Evolutionary conservation across 1,284 basidiomycete genomes (phyloP).

Genomic region (Ustilago curta): DNA sequence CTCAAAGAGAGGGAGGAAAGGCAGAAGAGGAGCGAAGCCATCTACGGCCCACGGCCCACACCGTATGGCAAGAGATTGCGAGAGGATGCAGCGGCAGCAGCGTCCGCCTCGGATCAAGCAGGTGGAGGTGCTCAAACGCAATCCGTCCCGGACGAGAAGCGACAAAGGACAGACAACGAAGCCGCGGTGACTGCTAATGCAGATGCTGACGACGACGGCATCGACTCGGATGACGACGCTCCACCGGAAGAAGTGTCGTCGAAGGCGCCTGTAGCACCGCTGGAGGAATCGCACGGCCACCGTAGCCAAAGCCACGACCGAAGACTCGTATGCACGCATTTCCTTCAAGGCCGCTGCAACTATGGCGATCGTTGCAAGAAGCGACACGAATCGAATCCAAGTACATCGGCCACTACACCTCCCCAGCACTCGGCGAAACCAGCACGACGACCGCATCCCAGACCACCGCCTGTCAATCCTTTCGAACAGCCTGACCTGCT

Average conservation of each 20-base stretch:
- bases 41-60: constrained; percentile 27
- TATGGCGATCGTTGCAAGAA: constrained; percentile 58
- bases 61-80: constrained; percentile 25
- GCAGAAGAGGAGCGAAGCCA: constrained; percentile 29
- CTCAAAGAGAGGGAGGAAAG: constrained; percentile 45
- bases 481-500: constrained; percentile 64
- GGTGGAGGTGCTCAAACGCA: not conserved
- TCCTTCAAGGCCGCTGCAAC: constrained; percentile 55
- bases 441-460: constrained; percentile 48
- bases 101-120: not conserved
- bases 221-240: constrained; percentile 24
- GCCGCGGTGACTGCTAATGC: not conserved
- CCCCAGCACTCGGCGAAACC: constrained; percentile 2
- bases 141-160: not conserved
- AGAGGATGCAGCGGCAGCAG: not conserved
- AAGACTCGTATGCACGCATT: constrained; percentile 51
- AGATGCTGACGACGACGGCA: constrained; percentile 1
- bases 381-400: constrained; percentile 32
- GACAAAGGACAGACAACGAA: not conserved
- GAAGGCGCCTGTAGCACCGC: constrained; percentile 8
- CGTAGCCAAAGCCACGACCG: constrained; percentile 14
- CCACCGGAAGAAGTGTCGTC: constrained; percentile 41
- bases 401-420: constrained; percentile 12
- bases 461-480: constrained; percentile 58
- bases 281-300: constrained; percentile 8